Conservation (phyloP, 1,284 basidiomycete species). For the Austroboletus niveus region DNA sequence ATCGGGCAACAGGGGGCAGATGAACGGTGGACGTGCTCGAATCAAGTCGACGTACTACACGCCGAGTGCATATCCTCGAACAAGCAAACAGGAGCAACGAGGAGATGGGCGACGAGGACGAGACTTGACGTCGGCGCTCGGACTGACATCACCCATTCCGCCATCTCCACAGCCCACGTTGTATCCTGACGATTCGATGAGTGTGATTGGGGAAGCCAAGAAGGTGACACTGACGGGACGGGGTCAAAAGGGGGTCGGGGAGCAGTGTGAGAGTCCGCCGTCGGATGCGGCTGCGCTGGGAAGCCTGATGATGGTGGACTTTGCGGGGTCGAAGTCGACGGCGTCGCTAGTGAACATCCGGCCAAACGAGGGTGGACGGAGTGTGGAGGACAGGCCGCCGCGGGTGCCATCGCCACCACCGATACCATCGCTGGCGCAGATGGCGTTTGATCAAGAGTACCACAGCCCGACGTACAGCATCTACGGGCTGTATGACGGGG, state of each 20-base stretch:
- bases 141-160: slow-evolving; percentile 44
- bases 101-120: slow-evolving; percentile 45
- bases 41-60: slow-evolving; percentile 69
- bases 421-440: slow-evolving; percentile 72
- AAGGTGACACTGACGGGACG: slow-evolving; percentile 27
- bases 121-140: slow-evolving; percentile 54
- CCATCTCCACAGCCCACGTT: slow-evolving; percentile 56
- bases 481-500: slow-evolving; percentile 67
- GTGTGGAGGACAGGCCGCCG: slow-evolving; percentile 61
- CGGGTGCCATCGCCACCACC: slow-evolving; percentile 73
- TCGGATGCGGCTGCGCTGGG: slow-evolving; percentile 51
- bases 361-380: slow-evolving; percentile 25
- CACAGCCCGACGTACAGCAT: slow-evolving; percentile 80
- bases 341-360: slow-evolving; percentile 36
- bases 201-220: slow-evolving; percentile 47
- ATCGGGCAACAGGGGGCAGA: slow-evolving; percentile 20
- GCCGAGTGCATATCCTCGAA: slow-evolving; percentile 51
- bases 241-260: slow-evolving; percentile 33
- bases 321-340: slow-evolving; percentile 38
- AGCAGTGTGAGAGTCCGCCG: slow-evolving; percentile 26
- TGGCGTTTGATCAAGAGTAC: slow-evolving; percentile 70
- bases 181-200: slow-evolving; percentile 70
- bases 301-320: slow-evolving; percentile 59
- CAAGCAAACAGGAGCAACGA: slow-evolving; percentile 27
- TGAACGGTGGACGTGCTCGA: slow-evolving; percentile 51